phyloP scores from a whole-genome alignment of 2,329 filamentous ascomycete genomes.

The Dactylellina parvicollis region DNA sequence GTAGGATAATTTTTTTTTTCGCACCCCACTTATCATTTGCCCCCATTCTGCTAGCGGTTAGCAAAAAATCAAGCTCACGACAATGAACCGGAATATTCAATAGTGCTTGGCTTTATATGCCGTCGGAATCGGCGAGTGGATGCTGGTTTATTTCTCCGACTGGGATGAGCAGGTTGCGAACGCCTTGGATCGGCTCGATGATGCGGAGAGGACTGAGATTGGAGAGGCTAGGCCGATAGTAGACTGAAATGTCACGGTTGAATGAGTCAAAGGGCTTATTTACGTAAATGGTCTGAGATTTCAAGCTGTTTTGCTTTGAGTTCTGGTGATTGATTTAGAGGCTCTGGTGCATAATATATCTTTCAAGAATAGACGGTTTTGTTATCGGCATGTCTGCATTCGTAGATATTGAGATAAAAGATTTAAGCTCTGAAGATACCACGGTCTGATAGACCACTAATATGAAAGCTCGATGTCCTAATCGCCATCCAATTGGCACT shows the following conservation, averaged over 20 bases:
- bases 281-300: conserved; percentile 20
- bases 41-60: not conserved
- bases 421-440: not conserved
- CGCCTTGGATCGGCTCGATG: conserved; percentile 76
- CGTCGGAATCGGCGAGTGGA: conserved; percentile 81
- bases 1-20: conserved; percentile 19
- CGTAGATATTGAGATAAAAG: not conserved
- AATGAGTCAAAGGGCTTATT: not conserved
- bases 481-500: conserved; percentile 15
- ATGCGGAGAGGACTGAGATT: conserved; percentile 58
- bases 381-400: conserved; percentile 7
- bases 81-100: conserved; percentile 15
- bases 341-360: not conserved
- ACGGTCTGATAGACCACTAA: not conserved
- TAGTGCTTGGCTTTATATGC: conserved; percentile 78
- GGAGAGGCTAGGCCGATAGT: conserved; percentile 40
- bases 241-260: not conserved
- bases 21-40: not conserved
- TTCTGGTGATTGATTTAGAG: not conserved
- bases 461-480: not conserved
- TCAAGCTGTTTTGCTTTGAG: not conserved
- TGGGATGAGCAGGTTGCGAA: conserved; percentile 79
- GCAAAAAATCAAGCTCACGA: conserved; percentile 13
- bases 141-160: conserved; percentile 78
- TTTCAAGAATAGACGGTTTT: not conserved